Conservation (phyloP, 768 basidiomycete genomes). For the Leucocoprinus birnbaumii region DNA sequence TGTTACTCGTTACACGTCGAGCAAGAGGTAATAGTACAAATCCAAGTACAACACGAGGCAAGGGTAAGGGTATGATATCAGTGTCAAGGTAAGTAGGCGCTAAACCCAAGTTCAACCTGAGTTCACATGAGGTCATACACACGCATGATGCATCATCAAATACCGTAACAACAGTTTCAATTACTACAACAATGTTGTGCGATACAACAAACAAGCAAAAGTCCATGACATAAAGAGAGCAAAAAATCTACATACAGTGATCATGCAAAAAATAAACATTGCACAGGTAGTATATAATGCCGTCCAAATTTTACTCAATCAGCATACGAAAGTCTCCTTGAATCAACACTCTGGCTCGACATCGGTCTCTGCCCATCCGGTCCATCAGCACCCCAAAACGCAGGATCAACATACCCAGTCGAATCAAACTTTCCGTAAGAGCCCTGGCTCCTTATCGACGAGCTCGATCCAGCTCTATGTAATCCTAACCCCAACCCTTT, state of each 20-base stretch:
- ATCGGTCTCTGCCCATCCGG: neutral
- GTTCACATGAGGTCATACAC: too few species aligned
- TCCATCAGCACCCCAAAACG: slow-evolving; percentile 9
- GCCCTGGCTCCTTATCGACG: slow-evolving; percentile 15
- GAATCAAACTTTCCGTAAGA: slow-evolving; percentile 12
- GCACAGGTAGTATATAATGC: slow-evolving; percentile 1
- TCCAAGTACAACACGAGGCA: neutral
- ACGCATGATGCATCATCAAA: too few species aligned
- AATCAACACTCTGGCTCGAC: slow-evolving; percentile 3
- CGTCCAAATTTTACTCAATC: neutral
- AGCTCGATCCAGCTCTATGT: slow-evolving; percentile 10
- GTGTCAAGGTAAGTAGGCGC: too few species aligned
- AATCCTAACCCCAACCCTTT: too few species aligned
- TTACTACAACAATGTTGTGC: neutral
- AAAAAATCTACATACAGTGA: neutral
- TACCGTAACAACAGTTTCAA: too few species aligned
- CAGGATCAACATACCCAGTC: slow-evolving; percentile 15
- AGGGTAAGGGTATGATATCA: too few species aligned
- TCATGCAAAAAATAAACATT: neutral
- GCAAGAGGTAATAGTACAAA: neutral
- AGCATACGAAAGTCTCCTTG: slow-evolving; percentile 9
- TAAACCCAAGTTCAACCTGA: too few species aligned
- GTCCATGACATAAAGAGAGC: neutral
- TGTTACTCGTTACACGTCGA: neutral
- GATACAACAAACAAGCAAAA: neutral